Percentiles rank a stretch among this genome's conserved stretches.
phyloP scores from a whole-genome alignment of 495 filamentous ascomycete species.

The Aspergillus haitiensis region DNA sequence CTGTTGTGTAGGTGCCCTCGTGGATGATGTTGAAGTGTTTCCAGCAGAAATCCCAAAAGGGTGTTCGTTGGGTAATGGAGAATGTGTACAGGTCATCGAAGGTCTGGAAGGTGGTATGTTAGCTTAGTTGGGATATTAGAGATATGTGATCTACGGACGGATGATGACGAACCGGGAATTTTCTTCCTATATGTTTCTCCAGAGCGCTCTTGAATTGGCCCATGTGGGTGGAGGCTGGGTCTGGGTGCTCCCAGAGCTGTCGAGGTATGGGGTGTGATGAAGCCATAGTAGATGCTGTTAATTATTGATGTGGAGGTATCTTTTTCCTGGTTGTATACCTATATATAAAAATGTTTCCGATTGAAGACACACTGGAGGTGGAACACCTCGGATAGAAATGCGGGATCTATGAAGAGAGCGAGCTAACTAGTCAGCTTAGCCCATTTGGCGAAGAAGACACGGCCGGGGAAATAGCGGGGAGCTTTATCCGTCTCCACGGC shows the following conservation, averaged over 20 bases:
- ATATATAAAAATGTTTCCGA: not conserved
- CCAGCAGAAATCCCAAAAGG: constrained; percentile 67
- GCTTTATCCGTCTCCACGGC: too few relatives aligned
- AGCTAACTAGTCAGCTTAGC: too few relatives aligned
- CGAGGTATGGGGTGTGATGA: constrained; percentile 24
- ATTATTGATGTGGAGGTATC: too few relatives aligned
- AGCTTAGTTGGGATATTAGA: not conserved
- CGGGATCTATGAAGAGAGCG: not conserved
- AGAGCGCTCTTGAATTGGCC: constrained; percentile 49
- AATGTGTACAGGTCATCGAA: constrained; percentile 65
- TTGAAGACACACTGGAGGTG: not conserved
- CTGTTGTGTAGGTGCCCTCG: constrained; percentile 53
- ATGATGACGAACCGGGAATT: constrained; percentile 3
- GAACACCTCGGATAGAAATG: not conserved
- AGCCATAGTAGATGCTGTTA: not conserved
- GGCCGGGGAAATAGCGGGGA: too few relatives aligned
- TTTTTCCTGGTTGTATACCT: too few relatives aligned
- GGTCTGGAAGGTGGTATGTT: constrained; percentile 9
- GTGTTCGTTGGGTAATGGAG: constrained; percentile 55
- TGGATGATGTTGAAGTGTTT: constrained; percentile 58
- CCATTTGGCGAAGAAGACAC: too few relatives aligned
- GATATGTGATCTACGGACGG: not conserved
- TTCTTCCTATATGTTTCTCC: constrained; percentile 17
- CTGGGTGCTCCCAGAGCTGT: constrained; percentile 61
- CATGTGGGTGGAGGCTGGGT: constrained; percentile 61